phyloP scores from a whole-genome alignment of 2,329 filamentous ascomycete genomes.

The Rosellinia necatrix region DNA sequence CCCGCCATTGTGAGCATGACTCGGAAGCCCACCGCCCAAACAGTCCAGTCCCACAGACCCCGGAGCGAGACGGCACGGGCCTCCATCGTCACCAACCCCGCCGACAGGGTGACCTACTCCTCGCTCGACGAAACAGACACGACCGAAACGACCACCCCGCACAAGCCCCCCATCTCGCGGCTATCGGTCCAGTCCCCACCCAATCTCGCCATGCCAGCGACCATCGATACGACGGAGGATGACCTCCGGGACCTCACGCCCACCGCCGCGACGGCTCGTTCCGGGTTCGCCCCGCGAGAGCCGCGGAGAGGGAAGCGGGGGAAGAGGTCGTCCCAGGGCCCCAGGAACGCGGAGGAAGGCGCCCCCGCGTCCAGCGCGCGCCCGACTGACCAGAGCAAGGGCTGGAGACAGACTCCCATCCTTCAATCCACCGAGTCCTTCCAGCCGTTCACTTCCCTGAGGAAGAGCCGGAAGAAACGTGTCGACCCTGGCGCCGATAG shows the following conservation, averaged over 20 bases:
- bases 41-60: conserved; percentile 37
- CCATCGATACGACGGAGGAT: conserved; percentile 30
- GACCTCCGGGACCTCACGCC: conserved; percentile 29
- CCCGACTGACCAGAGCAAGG: conserved; percentile 48
- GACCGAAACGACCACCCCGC: conserved; percentile 14
- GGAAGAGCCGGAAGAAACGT: conserved; percentile 54
- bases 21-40: conserved; percentile 44
- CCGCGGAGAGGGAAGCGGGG: conserved; percentile 33
- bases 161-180: conserved; percentile 16
- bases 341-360: conserved; percentile 22
- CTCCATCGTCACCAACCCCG: conserved; percentile 30
- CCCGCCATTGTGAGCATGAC: conserved; percentile 79
- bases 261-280: conserved; percentile 20
- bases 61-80: conserved; percentile 42
- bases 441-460: conserved; percentile 65
- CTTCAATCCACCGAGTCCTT: conserved; percentile 65
- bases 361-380: conserved; percentile 30
- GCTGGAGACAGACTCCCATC: conserved; percentile 65
- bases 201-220: conserved; percentile 9
- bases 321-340: conserved; percentile 29
- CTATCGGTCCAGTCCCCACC: conserved; percentile 28
- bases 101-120: conserved; percentile 34
- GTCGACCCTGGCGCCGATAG: conserved; percentile 58
- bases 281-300: conserved; percentile 24
- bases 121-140: conserved; percentile 36